A percentile compares a stretch with the other conserved stretches of the same genome.
phyloP scores from a whole-genome alignment of 768 basidiomycete genomes.

The Xerocomus spinulosus region DNA sequence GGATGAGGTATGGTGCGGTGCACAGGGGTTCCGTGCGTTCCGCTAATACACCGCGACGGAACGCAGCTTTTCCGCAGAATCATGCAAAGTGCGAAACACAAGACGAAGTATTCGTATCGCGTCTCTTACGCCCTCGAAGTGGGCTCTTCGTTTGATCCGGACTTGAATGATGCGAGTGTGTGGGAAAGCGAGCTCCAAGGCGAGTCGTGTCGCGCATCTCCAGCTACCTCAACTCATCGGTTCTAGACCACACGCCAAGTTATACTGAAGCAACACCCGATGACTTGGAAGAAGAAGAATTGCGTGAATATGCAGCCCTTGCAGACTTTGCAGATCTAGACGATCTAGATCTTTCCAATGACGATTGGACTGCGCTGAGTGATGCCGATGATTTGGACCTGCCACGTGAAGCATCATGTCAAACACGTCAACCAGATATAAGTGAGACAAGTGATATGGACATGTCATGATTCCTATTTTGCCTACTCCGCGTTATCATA shows the following conservation, averaged over 20 bases:
- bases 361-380: slow-evolving; percentile 15
- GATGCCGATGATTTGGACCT: slow-evolving; percentile 20
- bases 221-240: slow-evolving; percentile 1
- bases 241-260: slow-evolving; percentile 2
- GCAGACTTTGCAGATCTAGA: slow-evolving; percentile 48
- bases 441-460: slow-evolving; percentile 24
- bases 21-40: slow-evolving; percentile 1
- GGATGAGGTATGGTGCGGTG: slow-evolving; percentile 45
- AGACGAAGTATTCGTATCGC: slow-evolving; percentile 49
- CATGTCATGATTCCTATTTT: slow-evolving; percentile 15
- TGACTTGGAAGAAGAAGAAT: slow-evolving; percentile 53
- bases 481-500: neutral
- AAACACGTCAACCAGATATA: neutral
- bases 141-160: slow-evolving; percentile 73
- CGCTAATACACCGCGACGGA: slow-evolving; percentile 4
- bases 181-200: slow-evolving; percentile 60
- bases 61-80: slow-evolving; percentile 63
- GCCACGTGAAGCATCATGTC: neutral
- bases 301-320: slow-evolving; percentile 50
- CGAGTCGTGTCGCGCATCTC: slow-evolving; percentile 14
- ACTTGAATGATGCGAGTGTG: slow-evolving; percentile 54
- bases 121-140: slow-evolving; percentile 65
- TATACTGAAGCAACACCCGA: slow-evolving; percentile 33
- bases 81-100: slow-evolving; percentile 49
- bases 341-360: slow-evolving; percentile 32